Percentiles rank a stretch among this genome's conserved stretches.
Evolutionary conservation across 805 yeast genomes (phyloP).

Genomic region (Candida sithepensis): DNA sequence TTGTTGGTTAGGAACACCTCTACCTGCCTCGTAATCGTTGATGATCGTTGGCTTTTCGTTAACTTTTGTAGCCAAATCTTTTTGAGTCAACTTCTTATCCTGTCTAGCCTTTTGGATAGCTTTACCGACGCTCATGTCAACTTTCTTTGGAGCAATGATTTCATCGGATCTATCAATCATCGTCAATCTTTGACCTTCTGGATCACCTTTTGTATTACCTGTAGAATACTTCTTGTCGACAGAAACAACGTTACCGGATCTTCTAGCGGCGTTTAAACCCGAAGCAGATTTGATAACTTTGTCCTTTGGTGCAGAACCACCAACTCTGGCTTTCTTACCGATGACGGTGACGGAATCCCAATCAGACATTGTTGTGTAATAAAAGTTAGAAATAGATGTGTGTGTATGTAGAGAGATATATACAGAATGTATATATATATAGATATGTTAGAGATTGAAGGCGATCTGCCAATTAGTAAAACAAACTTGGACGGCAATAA

Average conservation of each 20-base stretch:
- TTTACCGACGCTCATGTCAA: conserved; percentile 81
- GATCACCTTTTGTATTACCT: conserved; percentile 59
- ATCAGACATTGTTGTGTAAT: conserved; percentile 44
- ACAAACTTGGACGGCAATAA: not conserved
- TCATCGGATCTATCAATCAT: conserved; percentile 92
- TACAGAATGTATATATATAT: not conserved
- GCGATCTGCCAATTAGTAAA: too few relatives aligned
- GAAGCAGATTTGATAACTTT: conserved; percentile 74
- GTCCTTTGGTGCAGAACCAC: conserved; percentile 78
- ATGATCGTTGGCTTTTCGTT: conserved; percentile 95
- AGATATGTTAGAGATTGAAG: too few relatives aligned
- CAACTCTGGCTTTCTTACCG: conserved; percentile 85
- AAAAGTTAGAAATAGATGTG: not conserved
- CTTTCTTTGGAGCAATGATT: conserved; percentile 86
- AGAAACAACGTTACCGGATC: conserved; percentile 83
- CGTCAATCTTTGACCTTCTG: conserved; percentile 94
- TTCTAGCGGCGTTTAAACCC: conserved; percentile 88
- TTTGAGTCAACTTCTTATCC: conserved; percentile 86
- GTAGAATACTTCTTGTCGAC: conserved; percentile 90
- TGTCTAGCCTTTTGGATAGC: conserved; percentile 82
- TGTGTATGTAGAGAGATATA: not conserved
- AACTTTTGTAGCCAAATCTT: conserved; percentile 92
- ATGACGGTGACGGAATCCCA: conserved; percentile 92
- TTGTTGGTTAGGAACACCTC: conserved; percentile 96
- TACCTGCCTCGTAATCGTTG: conserved; percentile 95